Percentiles rank a stretch among this genome's conserved stretches.
Evolutionary conservation across 177 flowering plant species (phyloP).

Genomic region (Vitis hybrid): DNA sequence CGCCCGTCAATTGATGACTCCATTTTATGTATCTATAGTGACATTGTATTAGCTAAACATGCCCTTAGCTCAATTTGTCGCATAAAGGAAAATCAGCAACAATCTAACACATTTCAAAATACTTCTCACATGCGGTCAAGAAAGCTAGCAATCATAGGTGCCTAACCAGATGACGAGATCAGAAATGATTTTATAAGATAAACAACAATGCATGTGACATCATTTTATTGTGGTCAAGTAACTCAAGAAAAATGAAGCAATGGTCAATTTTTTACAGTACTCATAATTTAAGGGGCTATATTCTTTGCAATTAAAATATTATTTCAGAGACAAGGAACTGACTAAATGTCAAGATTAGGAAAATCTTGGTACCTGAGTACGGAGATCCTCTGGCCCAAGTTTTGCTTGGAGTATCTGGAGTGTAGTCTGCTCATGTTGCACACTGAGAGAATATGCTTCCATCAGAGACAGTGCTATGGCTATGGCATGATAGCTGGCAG

Average conservation of each 20-base stretch:
- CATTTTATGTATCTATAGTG: background rate
- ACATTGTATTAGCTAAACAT: slow-evolving; percentile 1
- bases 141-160: background rate
- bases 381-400: slow-evolving; percentile 88
- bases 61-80: background rate
- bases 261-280: background rate
- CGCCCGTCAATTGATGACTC: background rate
- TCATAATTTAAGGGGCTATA: no score
- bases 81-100: background rate
- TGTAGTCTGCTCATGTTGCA: slow-evolving; percentile 95
- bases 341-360: background rate
- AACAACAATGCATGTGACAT: no score
- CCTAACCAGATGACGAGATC: background rate
- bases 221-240: background rate
- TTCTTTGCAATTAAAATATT: no score
- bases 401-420: slow-evolving; percentile 78
- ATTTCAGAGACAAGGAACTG: no score
- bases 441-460: slow-evolving; percentile 93
- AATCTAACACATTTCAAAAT: background rate
- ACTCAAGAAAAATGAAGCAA: background rate
- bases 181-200: background rate
- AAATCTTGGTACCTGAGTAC: slow-evolving; percentile 61
- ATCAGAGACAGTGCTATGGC: slow-evolving; percentile 94
- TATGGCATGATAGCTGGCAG: slow-evolving; percentile 97
- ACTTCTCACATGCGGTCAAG: background rate